phyloP scores from a whole-genome alignment of 1,284 basidiomycete species.

The Cutaneotrichosporon mucoides region DNA sequence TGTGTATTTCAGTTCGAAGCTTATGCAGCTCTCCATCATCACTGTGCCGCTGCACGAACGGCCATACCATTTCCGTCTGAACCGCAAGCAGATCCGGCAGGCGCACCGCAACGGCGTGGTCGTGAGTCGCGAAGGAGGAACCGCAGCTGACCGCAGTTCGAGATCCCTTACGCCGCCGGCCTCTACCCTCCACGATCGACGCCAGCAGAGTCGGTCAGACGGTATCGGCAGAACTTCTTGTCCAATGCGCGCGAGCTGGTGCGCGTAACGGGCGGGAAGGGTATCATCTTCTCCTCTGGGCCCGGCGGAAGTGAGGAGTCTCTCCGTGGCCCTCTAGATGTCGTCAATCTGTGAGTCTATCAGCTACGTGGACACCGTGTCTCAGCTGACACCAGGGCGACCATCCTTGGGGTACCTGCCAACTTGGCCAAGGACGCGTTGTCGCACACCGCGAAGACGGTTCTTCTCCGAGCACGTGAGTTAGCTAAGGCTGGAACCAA shows the following conservation, averaged over 20 bases:
- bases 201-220: constrained; percentile 25
- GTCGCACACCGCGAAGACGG: constrained; percentile 34
- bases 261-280: constrained; percentile 44
- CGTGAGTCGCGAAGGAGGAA: constrained; percentile 25
- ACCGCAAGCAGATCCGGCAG: constrained; percentile 44
- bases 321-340: constrained; percentile 41
- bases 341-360: constrained; percentile 43
- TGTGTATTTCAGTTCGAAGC: background rate
- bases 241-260: constrained; percentile 48
- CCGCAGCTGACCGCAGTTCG: constrained; percentile 34
- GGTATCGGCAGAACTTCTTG: constrained; percentile 46
- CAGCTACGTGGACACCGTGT: too few relatives aligned
- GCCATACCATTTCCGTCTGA: constrained; percentile 42
- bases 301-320: constrained; percentile 31
- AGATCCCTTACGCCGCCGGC: constrained; percentile 44
- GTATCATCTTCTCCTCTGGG: constrained; percentile 46
- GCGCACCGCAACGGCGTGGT: constrained; percentile 48
- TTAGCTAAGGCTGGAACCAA: too few relatives aligned
- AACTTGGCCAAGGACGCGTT: constrained; percentile 48
- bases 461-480: constrained; percentile 48
- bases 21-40: constrained; percentile 44
- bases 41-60: constrained; percentile 46
- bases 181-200: constrained; percentile 36
- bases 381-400: constrained; percentile 26
- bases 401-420: constrained; percentile 46